Percentiles rank a stretch among this genome's conserved stretches.
Evolutionary conservation across 148 eudicot species (phyloP).

Genomic region (Silene latifolia): DNA sequence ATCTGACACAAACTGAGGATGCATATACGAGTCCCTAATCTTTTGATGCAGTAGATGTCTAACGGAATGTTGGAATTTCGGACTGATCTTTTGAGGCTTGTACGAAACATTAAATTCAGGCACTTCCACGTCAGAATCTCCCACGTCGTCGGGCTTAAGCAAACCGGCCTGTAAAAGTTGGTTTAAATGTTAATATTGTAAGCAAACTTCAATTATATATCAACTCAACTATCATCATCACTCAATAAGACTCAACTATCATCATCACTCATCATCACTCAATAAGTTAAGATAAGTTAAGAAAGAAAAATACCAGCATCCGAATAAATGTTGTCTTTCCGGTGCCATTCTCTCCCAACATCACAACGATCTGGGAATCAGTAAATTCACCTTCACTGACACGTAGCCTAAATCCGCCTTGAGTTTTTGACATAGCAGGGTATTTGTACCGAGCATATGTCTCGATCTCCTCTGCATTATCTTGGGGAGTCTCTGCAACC

Average conservation of each 20-base stretch:
- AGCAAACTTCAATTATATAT: neutral
- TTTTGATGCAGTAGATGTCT: slow-evolving; percentile 67
- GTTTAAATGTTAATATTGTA: neutral
- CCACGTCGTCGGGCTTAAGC: slow-evolving; percentile 67
- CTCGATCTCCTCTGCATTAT: slow-evolving; percentile 81
- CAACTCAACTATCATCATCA: neutral
- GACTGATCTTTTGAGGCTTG: slow-evolving; percentile 96
- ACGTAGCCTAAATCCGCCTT: slow-evolving; percentile 73
- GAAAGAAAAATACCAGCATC: slow-evolving; percentile 64
- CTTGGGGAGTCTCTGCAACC: slow-evolving; percentile 98
- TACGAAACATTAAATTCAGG: slow-evolving; percentile 91
- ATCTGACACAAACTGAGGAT: slow-evolving; percentile 86
- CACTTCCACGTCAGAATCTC: slow-evolving; percentile 69
- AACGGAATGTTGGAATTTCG: slow-evolving; percentile 59
- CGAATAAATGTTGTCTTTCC: slow-evolving; percentile 95
- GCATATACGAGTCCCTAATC: slow-evolving; percentile 77
- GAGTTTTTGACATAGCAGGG: slow-evolving; percentile 85
- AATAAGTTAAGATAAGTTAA: too few relatives aligned
- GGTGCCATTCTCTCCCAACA: slow-evolving; percentile 98
- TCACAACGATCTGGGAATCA: slow-evolving; percentile 90
- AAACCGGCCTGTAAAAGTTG: slow-evolving; percentile 69
- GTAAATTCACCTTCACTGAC: slow-evolving; percentile 91
- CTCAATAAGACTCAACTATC: neutral
- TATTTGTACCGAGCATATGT: slow-evolving; percentile 88
- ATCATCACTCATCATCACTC: neutral